Base-by-base conservation (phyloP, 306 rosid genomes). In the Dryas drummondii region DNA sequence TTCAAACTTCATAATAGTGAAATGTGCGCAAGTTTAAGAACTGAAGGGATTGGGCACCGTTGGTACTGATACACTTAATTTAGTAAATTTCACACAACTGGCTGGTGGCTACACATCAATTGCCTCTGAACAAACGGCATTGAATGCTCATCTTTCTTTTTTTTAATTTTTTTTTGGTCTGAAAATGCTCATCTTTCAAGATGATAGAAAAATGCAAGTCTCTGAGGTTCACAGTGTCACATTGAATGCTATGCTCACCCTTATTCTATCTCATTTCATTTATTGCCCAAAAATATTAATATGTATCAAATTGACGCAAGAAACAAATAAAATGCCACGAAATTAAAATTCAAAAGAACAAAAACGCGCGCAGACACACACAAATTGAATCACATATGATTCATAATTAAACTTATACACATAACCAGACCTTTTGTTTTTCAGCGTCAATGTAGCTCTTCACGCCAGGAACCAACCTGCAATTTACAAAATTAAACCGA, bases 381-480 rank as follows among this genome's bases (percentile, higher is more conserved):
- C 1, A 58, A 7, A 46, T 0, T 0, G 46, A 75, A 65, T 7
- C 40, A 16, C 41, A 37, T 5, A 55, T n/a, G 26, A 66, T 46
- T 44, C 11, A 10, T 16, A 44, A 71, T 56, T 50, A 65, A 53
- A 44, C 11, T 60, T 42, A 26, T 10, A 53, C 10, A 69, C 9
- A 40, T 32, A 19, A 42, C 11, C 77, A 1, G 10, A 86, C 90
- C 90, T 86, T 86, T 70, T 83, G 90, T 66, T 86, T 86, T 76
- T 86, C 84, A 7, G 84, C 78, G 44, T 83, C 90, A 52, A 86
- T 86, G 65, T 84, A 84, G 50, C 71, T 67, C 79, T 83, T 68
- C 79, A 86, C 87, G 13, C 84, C 87, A 9, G 90, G 90, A 76
- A 86, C 55, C 72, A 83, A 65, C 82, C 90, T 86, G 76, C 11